Conservation (phyloP, 495 filamentous ascomycete genomes). For the Tuber borchii region DNA sequence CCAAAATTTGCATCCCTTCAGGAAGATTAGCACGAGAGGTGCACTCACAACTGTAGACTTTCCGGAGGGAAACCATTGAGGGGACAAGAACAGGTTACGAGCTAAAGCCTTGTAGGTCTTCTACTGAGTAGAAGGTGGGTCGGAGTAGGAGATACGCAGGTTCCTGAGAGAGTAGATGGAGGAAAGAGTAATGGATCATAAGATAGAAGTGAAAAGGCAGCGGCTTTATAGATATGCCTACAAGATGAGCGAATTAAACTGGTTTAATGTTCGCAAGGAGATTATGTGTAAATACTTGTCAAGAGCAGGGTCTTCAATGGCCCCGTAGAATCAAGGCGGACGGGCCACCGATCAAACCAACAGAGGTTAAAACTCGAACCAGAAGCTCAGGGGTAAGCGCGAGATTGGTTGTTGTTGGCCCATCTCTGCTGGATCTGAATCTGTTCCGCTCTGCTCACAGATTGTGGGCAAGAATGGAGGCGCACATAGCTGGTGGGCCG, state of each 20-base stretch:
- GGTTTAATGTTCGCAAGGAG: conserved; percentile 9
- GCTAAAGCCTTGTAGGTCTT: too few relatives aligned
- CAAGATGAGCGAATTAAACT: conserved; percentile 10
- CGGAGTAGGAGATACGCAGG: too few relatives aligned
- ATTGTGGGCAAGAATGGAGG: too few relatives aligned
- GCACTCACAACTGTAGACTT: too few relatives aligned
- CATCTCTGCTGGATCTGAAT: background rate
- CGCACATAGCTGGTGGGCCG: too few relatives aligned
- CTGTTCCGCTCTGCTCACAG: too few relatives aligned
- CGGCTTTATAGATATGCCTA: conserved; percentile 31
- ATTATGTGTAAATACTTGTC: conserved; percentile 19
- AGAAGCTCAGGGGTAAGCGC: conserved; percentile 27
- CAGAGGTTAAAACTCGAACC: conserved; percentile 32
- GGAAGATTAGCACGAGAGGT: too few relatives aligned
- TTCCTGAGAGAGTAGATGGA: too few relatives aligned
- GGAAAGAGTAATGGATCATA: conserved; percentile 18
- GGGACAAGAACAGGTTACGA: too few relatives aligned
- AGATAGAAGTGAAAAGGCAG: conserved; percentile 31
- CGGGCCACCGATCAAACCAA: conserved; percentile 23
- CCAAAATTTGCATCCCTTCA: too few relatives aligned
- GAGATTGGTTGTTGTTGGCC: conserved; percentile 25
- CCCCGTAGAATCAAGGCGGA: conserved; percentile 26
- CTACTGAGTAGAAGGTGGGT: too few relatives aligned
- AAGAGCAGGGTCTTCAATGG: conserved; percentile 32
- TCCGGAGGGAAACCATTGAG: too few relatives aligned